Evolutionary conservation across 208 protist genomes (phyloP), one percentile per base, ranked within the genome.

Genomic region (Leptomonas seymouri): DNA sequence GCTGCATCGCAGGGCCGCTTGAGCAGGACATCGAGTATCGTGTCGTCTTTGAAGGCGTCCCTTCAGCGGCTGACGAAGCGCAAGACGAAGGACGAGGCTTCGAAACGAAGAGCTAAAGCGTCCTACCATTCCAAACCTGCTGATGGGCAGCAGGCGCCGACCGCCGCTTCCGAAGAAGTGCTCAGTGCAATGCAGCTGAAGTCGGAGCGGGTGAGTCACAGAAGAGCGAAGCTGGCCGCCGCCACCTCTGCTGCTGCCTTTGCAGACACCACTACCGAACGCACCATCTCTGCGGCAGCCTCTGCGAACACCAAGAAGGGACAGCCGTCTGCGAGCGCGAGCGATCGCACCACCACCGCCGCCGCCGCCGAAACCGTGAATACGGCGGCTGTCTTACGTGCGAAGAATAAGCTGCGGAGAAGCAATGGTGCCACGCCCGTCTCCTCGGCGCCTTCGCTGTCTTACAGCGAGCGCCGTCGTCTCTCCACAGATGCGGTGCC

Each of bases 381-480:
- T 15, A 30, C 49, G 49, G 23, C 49, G 25, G 45, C 45, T 15
- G 45, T 21, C n/a, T 5, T 49, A 5, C 54, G 18, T 7, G 30
- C 54, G 6, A 44, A 39, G 30, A 28, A 27, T 1, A 60, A 45
- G 21, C 34, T 31, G 14, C 55, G 53, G 9, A 18, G 53, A 42
- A 25, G 18, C 53, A 42, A 30, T 36, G 27, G 42, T 30, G 9
- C 34, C 34, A 9, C 34, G 34, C 9, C 34, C 34, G 39, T 30
- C 2, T 15, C 59, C 14, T 27, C 59, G 18, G 5, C 46, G 59
- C 16, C 28, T 0, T 39, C 58, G 23, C 18, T 16, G 41, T 76
- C 61, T 31, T 64, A 65, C 70, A 70, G 62, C 20, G 61, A 65
- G 28, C 62, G 62, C 2, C 54, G 58, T 20, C 62, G 62, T 34